Percentiles rank a stretch among this genome's conserved stretches.
phyloP scores from a whole-genome alignment of 768 basidiomycete species.

The Imleria badia region DNA sequence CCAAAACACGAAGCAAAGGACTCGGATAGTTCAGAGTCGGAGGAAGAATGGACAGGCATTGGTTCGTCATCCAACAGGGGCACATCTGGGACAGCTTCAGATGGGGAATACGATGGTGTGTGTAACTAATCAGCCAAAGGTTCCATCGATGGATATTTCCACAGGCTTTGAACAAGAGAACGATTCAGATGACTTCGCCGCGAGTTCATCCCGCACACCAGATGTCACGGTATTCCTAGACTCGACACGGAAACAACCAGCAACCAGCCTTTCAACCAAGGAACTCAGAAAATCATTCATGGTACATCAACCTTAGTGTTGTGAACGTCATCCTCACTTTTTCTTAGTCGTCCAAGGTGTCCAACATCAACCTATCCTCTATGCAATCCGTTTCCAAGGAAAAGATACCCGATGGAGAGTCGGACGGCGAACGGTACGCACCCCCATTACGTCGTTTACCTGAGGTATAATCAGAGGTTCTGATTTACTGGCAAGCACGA shows the following conservation, averaged over 20 bases:
- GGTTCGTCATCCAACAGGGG: conserved; percentile 1
- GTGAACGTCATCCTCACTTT: background rate
- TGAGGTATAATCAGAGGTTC: background rate
- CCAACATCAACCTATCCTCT: conserved; percentile 43
- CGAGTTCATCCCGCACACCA: conserved; percentile 33
- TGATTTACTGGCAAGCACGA: conserved; percentile 48
- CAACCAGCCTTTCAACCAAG: conserved; percentile 30
- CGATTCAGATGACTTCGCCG: conserved; percentile 39
- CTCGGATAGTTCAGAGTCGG: conserved; percentile 18
- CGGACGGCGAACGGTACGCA: conserved; percentile 57
- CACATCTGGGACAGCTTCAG: conserved; percentile 9
- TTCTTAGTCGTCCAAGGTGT: conserved; percentile 73
- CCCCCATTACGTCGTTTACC: background rate
- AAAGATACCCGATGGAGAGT: conserved; percentile 35
- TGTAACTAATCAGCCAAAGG: background rate
- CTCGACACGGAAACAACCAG: conserved; percentile 21
- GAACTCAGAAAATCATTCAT: conserved; percentile 69
- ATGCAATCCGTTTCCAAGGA: conserved; percentile 21
- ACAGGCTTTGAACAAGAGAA: conserved; percentile 45
- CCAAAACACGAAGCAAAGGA: conserved; percentile 19
- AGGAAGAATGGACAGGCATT: conserved; percentile 47
- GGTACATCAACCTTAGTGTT: conserved; percentile 41
- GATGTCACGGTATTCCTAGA: conserved; percentile 62
- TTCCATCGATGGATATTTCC: background rate
- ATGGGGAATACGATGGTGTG: conserved; percentile 21